Evolutionary conservation across 2,329 filamentous ascomycete genomes (phyloP), one percentile per base, ranked within the genome.

Genomic region (Alternaria brassicae): DNA sequence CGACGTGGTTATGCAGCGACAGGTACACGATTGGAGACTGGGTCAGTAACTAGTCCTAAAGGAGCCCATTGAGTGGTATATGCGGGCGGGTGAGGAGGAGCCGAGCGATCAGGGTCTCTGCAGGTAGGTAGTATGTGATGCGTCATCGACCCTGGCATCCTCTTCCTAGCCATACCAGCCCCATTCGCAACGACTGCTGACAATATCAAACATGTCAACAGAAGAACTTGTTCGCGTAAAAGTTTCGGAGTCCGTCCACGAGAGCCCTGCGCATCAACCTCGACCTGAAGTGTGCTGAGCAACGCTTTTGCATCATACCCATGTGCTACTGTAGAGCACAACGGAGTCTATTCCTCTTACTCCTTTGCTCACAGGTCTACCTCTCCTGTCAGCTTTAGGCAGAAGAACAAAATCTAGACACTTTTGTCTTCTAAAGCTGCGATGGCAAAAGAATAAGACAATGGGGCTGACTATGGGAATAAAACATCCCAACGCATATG

Each of bases 181-280:
- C 6, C 32, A 51, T 37, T 28, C 7, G 17, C 17, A 12, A 53
- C 40, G 23, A 6, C 27, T 27, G 10, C 37, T 17, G 25, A 21
- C 37, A 27, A 36, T n/a, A 53, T 6, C 37, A 41, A 53, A 3
- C 4, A 44, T 34, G 44, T 34, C 44, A 13, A 34, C 44, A 15
- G 30, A 36, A 48, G 30, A 55, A 6, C 55, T 70, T 4, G 56
- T 72, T 48, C 66, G 69, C 39, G 56, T 73, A 5, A 66, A 65
- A 2, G 68, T 71, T 13, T 61, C 25, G 25, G 4, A 27, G 25
- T 27, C 25, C 25, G 25, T 27, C 25, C 25, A 27, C 25, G 25
- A 8, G 4, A 27, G 25, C 8, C 25, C 25, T 8, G 25, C 8
- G 25, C 25, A 27, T 27, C 25, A 27, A 27, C 25, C 4, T 27